These are phyloP conservation scores for Hypoxylon sp. DNA, from an alignment of 2,329 filamentous ascomycete genomes.

Conservation along the genomic window DNA sequence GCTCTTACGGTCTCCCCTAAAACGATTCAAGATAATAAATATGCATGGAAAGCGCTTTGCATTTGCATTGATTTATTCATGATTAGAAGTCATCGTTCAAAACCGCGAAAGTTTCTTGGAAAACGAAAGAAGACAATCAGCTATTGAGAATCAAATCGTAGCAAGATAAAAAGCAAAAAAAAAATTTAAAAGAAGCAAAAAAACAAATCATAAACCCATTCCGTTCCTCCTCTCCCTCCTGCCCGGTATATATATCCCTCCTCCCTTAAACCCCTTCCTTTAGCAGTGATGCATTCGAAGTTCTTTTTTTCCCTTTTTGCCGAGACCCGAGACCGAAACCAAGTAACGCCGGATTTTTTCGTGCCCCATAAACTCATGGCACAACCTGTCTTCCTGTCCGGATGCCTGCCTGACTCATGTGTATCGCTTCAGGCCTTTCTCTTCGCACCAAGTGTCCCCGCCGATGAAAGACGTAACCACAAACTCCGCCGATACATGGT, in stretches of 20 bases:
- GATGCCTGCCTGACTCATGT: not conserved
- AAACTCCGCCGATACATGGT: not conserved
- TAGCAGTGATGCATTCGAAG: slow-evolving; percentile 24
- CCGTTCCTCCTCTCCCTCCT: slow-evolving; percentile 10
- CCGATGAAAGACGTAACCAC: not conserved
- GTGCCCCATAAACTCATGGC: not conserved
- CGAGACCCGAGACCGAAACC: not conserved
- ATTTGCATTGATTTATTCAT: not conserved
- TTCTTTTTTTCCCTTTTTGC: slow-evolving; percentile 9
- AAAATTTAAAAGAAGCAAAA: not conserved
- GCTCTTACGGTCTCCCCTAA: not conserved
- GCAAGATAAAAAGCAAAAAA: slow-evolving; percentile 4
- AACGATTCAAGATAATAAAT: not conserved
- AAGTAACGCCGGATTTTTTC: slow-evolving; percentile 18
- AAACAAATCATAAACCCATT: not conserved
- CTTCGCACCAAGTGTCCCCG: not conserved
- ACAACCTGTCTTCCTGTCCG: not conserved
- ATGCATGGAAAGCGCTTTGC: not conserved
- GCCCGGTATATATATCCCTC: slow-evolving; percentile 3
- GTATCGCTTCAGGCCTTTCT: not conserved
- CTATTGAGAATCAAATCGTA: not conserved
- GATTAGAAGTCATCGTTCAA: not conserved
- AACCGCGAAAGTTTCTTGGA: not conserved
- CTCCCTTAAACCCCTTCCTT: not conserved
- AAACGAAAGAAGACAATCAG: not conserved